Conservation (phyloP, 352 stramenopile genomes). For the Phytopythium delawarense region DNA sequence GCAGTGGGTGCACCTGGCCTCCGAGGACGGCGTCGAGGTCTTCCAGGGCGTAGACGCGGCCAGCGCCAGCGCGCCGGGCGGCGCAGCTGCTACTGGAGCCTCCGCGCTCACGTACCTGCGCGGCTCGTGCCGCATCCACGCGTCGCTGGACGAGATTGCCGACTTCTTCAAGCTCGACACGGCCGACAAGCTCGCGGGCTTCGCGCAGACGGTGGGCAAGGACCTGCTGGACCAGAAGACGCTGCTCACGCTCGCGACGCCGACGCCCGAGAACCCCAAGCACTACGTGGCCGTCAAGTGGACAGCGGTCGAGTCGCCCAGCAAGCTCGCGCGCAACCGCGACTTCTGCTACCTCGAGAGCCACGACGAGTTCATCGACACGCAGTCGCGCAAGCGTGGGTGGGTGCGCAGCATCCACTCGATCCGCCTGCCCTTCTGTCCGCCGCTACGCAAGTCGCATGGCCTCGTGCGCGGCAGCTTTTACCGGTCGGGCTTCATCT, state of each 20-base stretch:
- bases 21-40: slow-evolving; percentile 66
- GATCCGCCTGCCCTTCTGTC: slow-evolving; percentile 71
- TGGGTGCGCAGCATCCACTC: slow-evolving; percentile 81
- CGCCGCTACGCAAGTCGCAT: slow-evolving; percentile 45
- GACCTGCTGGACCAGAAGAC: slow-evolving; percentile 80
- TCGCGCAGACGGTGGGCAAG: slow-evolving; percentile 66
- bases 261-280: slow-evolving; percentile 69
- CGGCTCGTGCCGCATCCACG: slow-evolving; percentile 63
- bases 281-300: slow-evolving; percentile 85
- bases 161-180: slow-evolving; percentile 81
- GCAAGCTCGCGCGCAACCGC: slow-evolving; percentile 67
- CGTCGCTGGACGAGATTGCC: slow-evolving; percentile 74
- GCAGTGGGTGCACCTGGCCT: slow-evolving; percentile 73
- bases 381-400: slow-evolving; percentile 52
- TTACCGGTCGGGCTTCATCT: slow-evolving; percentile 78
- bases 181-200: slow-evolving; percentile 60
- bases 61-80: not conserved
- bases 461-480: slow-evolving; percentile 65
- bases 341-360: slow-evolving; percentile 86
- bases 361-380: slow-evolving; percentile 83
- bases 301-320: slow-evolving; percentile 71
- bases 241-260: slow-evolving; percentile 56
- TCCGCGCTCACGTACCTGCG: slow-evolving; percentile 65
- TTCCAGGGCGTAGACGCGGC: slow-evolving; percentile 67
- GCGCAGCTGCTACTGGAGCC: not conserved